Percentiles rank a stretch among this genome's conserved stretches.
phyloP scores from a whole-genome alignment of 345 rosid genomes.

The Eucalyptus curtisii region DNA sequence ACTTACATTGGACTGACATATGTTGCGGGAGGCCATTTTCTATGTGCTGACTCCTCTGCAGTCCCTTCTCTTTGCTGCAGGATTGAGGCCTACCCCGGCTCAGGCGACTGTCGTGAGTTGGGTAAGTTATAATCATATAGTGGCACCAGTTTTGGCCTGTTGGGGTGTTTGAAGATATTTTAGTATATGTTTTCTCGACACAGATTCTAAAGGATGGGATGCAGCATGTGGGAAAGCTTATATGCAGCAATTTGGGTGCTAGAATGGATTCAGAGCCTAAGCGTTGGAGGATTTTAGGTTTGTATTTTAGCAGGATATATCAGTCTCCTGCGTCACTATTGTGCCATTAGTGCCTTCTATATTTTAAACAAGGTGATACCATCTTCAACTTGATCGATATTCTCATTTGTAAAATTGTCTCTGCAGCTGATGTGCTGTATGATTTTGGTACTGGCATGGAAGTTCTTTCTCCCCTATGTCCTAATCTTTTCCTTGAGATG shows the following conservation, averaged over 20 bases:
- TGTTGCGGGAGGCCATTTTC: neutral
- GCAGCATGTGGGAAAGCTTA: constrained; percentile 90
- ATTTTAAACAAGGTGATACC: neutral
- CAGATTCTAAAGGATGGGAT: constrained; percentile 94
- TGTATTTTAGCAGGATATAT: neutral
- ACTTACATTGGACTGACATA: neutral
- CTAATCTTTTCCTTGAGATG: constrained; percentile 85
- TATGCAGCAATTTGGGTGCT: constrained; percentile 91
- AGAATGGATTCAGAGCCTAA: constrained; percentile 99
- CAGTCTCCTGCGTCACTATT: neutral
- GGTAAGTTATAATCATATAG: constrained; percentile 34
- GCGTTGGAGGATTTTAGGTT: constrained; percentile 86
- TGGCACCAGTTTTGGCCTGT: neutral
- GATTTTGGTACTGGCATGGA: constrained; percentile 92
- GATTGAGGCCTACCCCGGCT: constrained; percentile 88
- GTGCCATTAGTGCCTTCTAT: neutral
- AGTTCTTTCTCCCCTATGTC: constrained; percentile 83
- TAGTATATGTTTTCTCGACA: constrained; percentile 1
- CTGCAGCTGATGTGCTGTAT: constrained; percentile 84
- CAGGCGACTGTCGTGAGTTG: constrained; percentile 95
- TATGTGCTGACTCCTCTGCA: constrained; percentile 46
- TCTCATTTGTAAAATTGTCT: neutral
- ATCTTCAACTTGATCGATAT: neutral
- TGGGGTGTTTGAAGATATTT: neutral
- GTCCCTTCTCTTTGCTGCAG: constrained; percentile 99